phyloP scores from a whole-genome alignment of 2,329 filamentous ascomycete genomes.

The Botrytis tulipae region DNA sequence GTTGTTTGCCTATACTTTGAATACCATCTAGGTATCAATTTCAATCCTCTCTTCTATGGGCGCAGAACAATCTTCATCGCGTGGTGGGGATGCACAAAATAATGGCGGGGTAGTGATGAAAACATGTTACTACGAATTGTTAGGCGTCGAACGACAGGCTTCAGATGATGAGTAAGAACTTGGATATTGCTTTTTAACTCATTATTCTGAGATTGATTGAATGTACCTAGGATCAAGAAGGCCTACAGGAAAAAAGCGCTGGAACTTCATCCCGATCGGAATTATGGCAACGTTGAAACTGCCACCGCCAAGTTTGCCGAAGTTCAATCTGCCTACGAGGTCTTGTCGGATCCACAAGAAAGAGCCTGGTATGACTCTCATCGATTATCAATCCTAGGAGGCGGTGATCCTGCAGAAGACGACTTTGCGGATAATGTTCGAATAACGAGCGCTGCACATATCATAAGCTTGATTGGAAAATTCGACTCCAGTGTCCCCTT shows the following conservation, averaged over 20 bases:
- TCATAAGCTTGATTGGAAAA: constrained; percentile 72
- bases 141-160: constrained; percentile 70
- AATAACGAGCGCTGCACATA: constrained; percentile 77
- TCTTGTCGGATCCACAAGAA: constrained; percentile 94
- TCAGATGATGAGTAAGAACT: constrained; percentile 71
- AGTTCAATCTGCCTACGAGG: constrained; percentile 88
- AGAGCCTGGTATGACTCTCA: constrained; percentile 98
- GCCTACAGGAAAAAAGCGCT: constrained; percentile 89
- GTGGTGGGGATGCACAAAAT: constrained; percentile 14
- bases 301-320: constrained; percentile 87
- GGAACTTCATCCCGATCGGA: constrained; percentile 92
- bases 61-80: constrained; percentile 31
- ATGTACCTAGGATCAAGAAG: constrained; percentile 71
- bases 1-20: not conserved
- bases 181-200: not conserved
- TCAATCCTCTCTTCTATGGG: constrained; percentile 26
- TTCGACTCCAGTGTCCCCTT: constrained; percentile 80
- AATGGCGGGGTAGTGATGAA: constrained; percentile 44
- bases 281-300: constrained; percentile 79
- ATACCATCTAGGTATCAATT: not conserved
- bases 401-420: constrained; percentile 42
- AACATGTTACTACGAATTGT: constrained; percentile 82
- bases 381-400: constrained; percentile 73
- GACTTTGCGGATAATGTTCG: constrained; percentile 67
- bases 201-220: constrained; percentile 20